phyloP scores from a whole-genome alignment of 495 filamentous ascomycete species.

The Xylaria acuta region DNA sequence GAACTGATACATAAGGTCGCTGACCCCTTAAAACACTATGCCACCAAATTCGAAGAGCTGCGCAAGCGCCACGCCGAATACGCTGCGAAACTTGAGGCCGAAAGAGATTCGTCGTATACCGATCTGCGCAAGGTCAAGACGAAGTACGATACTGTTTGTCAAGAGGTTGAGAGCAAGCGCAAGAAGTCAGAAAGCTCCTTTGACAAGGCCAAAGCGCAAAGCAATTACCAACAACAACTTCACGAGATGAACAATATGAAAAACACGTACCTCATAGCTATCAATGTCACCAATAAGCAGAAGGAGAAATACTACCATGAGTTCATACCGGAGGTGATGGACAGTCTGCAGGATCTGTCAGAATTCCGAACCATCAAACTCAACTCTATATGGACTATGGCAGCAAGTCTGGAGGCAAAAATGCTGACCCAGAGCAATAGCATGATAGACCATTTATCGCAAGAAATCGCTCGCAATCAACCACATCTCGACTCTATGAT shows the following conservation, averaged over 20 bases:
- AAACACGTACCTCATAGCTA: slow-evolving; percentile 94
- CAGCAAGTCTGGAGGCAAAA: slow-evolving; percentile 75
- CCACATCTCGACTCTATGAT: slow-evolving; percentile 93
- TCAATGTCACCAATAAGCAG: slow-evolving; percentile 95
- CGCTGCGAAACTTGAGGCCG: slow-evolving; percentile 84
- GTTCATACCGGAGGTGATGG: slow-evolving; percentile 91
- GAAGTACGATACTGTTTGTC: slow-evolving; percentile 90
- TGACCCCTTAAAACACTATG: slow-evolving; percentile 78
- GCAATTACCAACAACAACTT: slow-evolving; percentile 86
- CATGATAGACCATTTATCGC: slow-evolving; percentile 71
- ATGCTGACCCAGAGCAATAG: slow-evolving; percentile 74
- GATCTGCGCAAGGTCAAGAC: slow-evolving; percentile 91
- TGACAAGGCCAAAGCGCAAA: slow-evolving; percentile 88
- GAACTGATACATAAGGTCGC: slow-evolving; percentile 80
- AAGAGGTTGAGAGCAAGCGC: slow-evolving; percentile 91
- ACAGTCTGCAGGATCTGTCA: slow-evolving; percentile 88
- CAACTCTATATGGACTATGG: slow-evolving; percentile 84
- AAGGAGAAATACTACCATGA: slow-evolving; percentile 97
- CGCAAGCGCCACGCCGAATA: slow-evolving; percentile 91
- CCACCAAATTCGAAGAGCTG: slow-evolving; percentile 83
- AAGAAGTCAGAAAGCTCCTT: slow-evolving; percentile 93
- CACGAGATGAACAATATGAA: slow-evolving; percentile 96
- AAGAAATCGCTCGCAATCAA: slow-evolving; percentile 87
- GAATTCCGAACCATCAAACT: slow-evolving; percentile 83
- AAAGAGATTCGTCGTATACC: slow-evolving; percentile 80